These are phyloP conservation scores for Candida silvatica DNA, from an alignment of 805 yeast species.

Conservation along the genomic window DNA sequence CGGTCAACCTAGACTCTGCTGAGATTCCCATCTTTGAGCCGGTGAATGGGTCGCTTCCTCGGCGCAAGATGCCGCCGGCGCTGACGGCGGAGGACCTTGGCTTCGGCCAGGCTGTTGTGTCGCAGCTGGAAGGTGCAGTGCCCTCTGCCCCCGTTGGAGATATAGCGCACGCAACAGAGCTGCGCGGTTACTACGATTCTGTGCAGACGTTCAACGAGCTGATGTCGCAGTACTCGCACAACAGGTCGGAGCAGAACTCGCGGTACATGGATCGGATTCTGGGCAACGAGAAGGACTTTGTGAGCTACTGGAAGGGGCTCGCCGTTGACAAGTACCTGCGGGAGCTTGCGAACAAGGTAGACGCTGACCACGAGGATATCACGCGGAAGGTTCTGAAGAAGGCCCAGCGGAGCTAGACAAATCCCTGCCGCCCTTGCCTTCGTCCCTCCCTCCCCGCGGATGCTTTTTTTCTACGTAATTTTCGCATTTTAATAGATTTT, in stretches of 20 bases:
- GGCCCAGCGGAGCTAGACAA: too few species aligned
- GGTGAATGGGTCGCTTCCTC: conserved; percentile 12
- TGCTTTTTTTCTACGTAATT: too few species aligned
- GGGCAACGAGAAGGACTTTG: conserved; percentile 5
- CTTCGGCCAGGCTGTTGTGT: conserved; percentile 5
- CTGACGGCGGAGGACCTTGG: conserved; percentile 13
- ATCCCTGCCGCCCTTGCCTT: not conserved
- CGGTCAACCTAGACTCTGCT: conserved; percentile 5
- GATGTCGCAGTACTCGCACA: conserved; percentile 8
- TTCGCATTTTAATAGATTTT: too few species aligned
- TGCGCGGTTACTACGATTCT: conserved; percentile 6
- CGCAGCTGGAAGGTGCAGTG: not conserved
- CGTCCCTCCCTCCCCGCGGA: too few species aligned
- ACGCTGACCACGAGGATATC: conserved; percentile 5
- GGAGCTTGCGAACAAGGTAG: conserved; percentile 7
- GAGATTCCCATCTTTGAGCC: conserved; percentile 15
- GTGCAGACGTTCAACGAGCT: conserved; percentile 6
- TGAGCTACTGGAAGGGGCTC: conserved; percentile 11
- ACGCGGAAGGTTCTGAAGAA: too few species aligned
- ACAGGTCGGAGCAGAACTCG: conserved; percentile 10
- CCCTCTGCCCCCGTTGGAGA: not conserved
- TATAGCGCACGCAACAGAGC: not conserved
- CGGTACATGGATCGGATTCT: conserved; percentile 9
- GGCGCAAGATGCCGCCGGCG: conserved; percentile 6
- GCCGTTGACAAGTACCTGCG: conserved; percentile 10